These are phyloP conservation scores for Ustilago sp. DNA, from an alignment of 1,284 basidiomycete species.

Conservation along the genomic window DNA sequence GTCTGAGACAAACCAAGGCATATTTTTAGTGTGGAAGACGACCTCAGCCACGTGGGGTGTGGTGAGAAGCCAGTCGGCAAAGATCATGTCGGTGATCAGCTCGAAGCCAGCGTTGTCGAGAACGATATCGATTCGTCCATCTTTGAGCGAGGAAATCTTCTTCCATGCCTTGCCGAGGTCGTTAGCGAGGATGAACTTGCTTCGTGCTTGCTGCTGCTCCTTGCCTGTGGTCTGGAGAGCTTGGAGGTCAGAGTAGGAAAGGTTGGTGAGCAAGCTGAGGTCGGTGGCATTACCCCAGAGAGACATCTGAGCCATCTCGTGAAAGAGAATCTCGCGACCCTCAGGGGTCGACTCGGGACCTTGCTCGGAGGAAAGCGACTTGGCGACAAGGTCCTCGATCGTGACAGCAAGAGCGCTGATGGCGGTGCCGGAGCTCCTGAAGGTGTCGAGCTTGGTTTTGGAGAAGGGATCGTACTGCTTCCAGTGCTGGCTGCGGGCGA, in stretches of 20 bases:
- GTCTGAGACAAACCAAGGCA: constrained; percentile 68
- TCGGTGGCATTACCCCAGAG: constrained; percentile 79
- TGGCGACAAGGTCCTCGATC: constrained; percentile 56
- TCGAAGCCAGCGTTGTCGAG: constrained; percentile 94
- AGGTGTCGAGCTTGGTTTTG: constrained; percentile 83
- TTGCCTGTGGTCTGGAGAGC: constrained; percentile 81
- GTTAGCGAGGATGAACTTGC: constrained; percentile 83
- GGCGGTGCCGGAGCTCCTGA: constrained; percentile 82
- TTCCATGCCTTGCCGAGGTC: constrained; percentile 84
- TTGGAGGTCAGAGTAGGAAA: constrained; percentile 83
- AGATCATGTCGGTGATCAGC: constrained; percentile 92
- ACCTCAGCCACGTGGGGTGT: constrained; percentile 60
- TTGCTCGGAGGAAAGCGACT: constrained; percentile 40
- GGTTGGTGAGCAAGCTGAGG: constrained; percentile 82
- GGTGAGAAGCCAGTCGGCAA: constrained; percentile 82
- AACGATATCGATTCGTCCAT: constrained; percentile 83
- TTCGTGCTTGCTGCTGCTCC: constrained; percentile 67
- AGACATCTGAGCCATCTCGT: constrained; percentile 85
- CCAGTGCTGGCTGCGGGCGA: constrained; percentile 81
- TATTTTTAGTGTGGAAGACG: constrained; percentile 68
- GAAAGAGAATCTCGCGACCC: constrained; percentile 75
- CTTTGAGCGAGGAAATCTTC: constrained; percentile 75
- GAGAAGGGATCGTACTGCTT: constrained; percentile 84
- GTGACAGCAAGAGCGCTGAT: constrained; percentile 73
- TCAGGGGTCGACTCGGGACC: constrained; percentile 48